Evolutionary conservation across 805 yeast species (phyloP), one percentile per base, ranked within the genome.

Genomic region (Candida methanosorbosa): DNA sequence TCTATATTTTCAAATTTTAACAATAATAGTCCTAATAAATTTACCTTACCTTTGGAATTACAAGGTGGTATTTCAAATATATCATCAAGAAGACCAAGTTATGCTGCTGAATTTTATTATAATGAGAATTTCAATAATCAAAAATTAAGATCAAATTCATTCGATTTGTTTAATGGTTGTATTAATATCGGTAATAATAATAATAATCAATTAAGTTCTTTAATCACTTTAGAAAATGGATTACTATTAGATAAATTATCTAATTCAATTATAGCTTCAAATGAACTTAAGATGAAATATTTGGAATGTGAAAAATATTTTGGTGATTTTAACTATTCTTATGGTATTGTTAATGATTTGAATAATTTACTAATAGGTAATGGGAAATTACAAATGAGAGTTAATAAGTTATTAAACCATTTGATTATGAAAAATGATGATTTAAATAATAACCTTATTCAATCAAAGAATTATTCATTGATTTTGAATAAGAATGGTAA

Each of bases 31-130:
- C 8, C 23, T 11, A 8, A 21, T 21, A 21, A 21, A 28, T 71
- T 72, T 50, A 59, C 55, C 40, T 56, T 77, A 34, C 83, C 84
- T 0, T 37, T 61, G 5, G 82, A 77, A 44, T 60, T 77, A 26
- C 81, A 76, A 52, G 82, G 83, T 29, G 83, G 83, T 0, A 59
- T 77, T 3, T 73, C 74, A 20, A 74, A 63, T 37, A 75, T 78
- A 29, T 68, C 72, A 18, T 72, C 81, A 9, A 67, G 92, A 56
- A 69, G 92, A 56, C 86, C 88, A 12, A 72, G 81, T 35, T 81
- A 76, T 50, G 77, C 85, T 11, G 83, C 87, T 2, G 90, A 79
- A 48, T 63, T 73, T 18, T 38, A 47, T 24, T 28, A 34, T 24
- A 13, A 17, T 19, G 6, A 26, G 6, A n/a, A 17, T 5, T 8